Evolutionary conservation across 2,329 filamentous ascomycete genomes (phyloP), one percentile per base, ranked within the genome.

Genomic region (Xylariaceae sp.): DNA sequence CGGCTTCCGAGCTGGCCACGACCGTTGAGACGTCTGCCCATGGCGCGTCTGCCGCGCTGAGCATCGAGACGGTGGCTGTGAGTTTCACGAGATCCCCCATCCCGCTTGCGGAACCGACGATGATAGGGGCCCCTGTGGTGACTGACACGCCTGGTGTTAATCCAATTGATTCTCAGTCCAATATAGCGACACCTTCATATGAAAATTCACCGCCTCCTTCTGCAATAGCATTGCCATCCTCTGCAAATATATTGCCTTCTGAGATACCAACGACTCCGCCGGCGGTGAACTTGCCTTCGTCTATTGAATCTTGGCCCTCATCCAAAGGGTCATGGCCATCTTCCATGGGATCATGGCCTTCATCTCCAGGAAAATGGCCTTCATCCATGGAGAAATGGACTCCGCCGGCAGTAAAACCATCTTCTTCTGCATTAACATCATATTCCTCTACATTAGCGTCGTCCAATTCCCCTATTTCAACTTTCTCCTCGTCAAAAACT

Each of bases 11-110:
- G 34, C 64, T 81, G 60, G 82, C 75, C 2, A 80, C 79, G 1
- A 79, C 74, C 1, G 82, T 85, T 8, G 71, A 74, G 23, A 74
- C 75, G 30, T 76, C 76, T 1, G 79, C 79, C 4, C 72, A 75
- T 3, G 81, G 81, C 11, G 65, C 75, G 42, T 71, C 73, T n/a
- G 62, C 68, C 2, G 56, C 65, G 0, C 62, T 79, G 52, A 66
- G 70, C 3, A 69, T 81, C 17, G 73, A 72, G 42, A 76, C 71
- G 37, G 66, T 80, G 17, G 73, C 73, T 23, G 70, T 79, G 34
- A 66, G 72, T 10, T 71, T 80, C 57, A 81, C 77, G 1, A 72
- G 72, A 6, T 68, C 71, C 8, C 70, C 75, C 10, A 74, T 68
- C 45, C 70, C 72, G 4, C 69, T 81, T 10, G 68, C 75, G 6